Evolutionary conservation across 2,329 filamentous ascomycete genomes (phyloP), one percentile per base, ranked within the genome.

Genomic region (Ophiostoma himal-ulmi): DNA sequence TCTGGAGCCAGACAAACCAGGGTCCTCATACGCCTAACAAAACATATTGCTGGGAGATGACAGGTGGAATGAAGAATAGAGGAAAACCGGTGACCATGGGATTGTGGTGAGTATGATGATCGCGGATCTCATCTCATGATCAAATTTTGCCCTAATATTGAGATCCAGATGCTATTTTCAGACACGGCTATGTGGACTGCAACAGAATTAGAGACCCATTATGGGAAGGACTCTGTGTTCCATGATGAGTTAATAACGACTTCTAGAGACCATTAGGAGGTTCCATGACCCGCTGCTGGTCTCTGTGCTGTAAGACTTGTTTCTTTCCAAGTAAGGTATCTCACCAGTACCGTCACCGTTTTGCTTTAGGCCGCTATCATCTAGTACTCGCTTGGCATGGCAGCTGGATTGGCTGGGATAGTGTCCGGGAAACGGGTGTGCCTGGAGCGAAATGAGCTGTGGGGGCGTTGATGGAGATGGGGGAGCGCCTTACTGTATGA

Each of bases 391-490:
- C 69, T 70, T 62, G 71, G 67, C 69, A 39, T 62, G 71, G 67
- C 67, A n/a, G 41, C 5, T 52, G 48, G 68, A 65, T 68, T 70
- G 70, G 66, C 57, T 70, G 69, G 52, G 54, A 68, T 26, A 66
- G 44, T 71, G 71, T 34, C 70, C 67, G 67, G 68, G 71, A 66
- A 70, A 70, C 69, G 62, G 52, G 69, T 67, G 67, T 62, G 68
- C 39, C 65, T 65, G 37, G 64, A 66, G 37, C 14, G 72, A 72
- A 72, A 72, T 72, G 71, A 72, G 72, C 54, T 72, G 72, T 71
- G 72, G 71, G 70, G 72, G 26, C 14, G 11, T 37, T n/a, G 44
- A 48, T 52, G 70, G 64, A 41, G 30, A 34, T 30, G 60, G n/a
- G 36, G 34, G 36, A 37, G 62, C 70, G 68, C 68, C 41, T 64